Percentiles rank a stretch among this genome's conserved stretches.
Evolutionary conservation across 1,284 basidiomycete species (phyloP).

Genomic region (Sanghuangporus weigelae): DNA sequence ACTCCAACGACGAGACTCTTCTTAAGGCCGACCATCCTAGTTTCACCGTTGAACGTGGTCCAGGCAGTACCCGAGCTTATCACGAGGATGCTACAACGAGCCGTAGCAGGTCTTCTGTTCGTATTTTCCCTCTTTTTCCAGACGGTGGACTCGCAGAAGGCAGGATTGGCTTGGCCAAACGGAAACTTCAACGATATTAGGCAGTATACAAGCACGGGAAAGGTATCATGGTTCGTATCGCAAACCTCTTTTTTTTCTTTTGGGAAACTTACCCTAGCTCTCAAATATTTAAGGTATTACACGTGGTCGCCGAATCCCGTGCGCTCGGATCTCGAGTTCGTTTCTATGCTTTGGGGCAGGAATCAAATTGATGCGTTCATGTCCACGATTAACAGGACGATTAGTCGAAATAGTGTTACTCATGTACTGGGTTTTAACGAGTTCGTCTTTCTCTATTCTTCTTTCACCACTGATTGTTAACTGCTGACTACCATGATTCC

Average conservation of each 20-base stretch:
- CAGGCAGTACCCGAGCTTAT: too few species aligned
- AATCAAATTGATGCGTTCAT: constrained; percentile 27
- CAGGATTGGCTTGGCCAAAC: constrained; percentile 33
- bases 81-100: too few species aligned
- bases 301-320: constrained; percentile 28
- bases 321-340: constrained; percentile 29
- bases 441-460: constrained; percentile 9
- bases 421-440: constrained; percentile 34
- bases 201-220: constrained; percentile 28
- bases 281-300: constrained; percentile 28
- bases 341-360: constrained; percentile 35
- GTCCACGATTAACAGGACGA: constrained; percentile 28
- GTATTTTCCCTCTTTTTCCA: too few species aligned
- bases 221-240: constrained; percentile 28
- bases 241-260: neutral
- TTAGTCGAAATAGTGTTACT: constrained; percentile 23
- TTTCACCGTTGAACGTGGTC: too few species aligned
- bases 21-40: too few species aligned
- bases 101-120: too few species aligned
- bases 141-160: constrained; percentile 20
- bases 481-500: neutral
- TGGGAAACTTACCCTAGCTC: neutral
- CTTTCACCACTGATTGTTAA: neutral
- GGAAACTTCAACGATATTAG: constrained; percentile 22
- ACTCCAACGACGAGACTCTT: too few species aligned